Evolutionary conservation across 768 basidiomycete species (phyloP).

Genomic region (Nevesoporus exiguus): DNA sequence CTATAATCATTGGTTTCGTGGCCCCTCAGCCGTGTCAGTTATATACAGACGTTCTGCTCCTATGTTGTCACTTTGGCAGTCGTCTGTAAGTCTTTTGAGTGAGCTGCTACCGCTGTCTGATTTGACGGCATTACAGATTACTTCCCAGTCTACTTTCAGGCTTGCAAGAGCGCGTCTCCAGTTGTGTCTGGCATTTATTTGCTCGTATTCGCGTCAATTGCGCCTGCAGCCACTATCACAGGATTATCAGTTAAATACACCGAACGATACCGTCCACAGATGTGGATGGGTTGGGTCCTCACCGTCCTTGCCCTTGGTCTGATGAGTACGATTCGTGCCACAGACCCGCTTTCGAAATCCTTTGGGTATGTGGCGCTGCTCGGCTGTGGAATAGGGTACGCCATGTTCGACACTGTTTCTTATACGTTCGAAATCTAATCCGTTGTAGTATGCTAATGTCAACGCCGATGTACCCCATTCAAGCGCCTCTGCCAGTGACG

Average conservation of each 20-base stretch:
- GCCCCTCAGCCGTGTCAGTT: not conserved
- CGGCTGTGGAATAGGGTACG: not conserved
- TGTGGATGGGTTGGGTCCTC: not conserved
- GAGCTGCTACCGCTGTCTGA: not conserved
- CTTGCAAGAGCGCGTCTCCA: not conserved
- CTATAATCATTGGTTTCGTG: not conserved
- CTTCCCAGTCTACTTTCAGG: not conserved
- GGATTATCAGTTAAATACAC: not conserved
- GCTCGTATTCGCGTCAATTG: not conserved
- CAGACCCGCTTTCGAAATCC: not conserved
- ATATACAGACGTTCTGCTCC: not conserved
- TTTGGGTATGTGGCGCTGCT: not conserved
- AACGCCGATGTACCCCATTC: not conserved
- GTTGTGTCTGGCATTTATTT: not conserved
- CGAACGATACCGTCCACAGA: not conserved
- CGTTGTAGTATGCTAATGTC: not conserved
- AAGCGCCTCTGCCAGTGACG: not conserved
- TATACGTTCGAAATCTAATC: not conserved
- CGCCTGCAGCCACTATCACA: not conserved
- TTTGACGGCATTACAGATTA: not conserved
- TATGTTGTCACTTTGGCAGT: not conserved
- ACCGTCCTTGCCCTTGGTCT: not conserved
- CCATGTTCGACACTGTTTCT: not conserved
- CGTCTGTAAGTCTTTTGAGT: not conserved
- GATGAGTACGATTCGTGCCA: not conserved